phyloP scores from a whole-genome alignment of 1,139 yeast species.

The Schwanniomyces etchellsii region DNA sequence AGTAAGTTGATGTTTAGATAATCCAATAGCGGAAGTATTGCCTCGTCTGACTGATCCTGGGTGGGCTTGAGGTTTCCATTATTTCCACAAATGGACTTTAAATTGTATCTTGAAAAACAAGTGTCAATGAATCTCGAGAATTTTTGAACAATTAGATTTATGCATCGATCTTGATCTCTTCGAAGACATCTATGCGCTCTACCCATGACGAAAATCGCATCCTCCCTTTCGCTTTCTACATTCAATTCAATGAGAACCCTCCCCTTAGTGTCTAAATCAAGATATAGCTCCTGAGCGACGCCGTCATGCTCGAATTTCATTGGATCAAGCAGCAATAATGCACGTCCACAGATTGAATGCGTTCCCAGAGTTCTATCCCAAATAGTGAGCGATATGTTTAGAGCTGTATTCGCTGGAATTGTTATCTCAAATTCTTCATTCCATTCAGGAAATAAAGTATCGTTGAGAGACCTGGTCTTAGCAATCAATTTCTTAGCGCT shows the following conservation, averaged over 20 bases:
- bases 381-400: constrained; percentile 53
- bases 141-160: constrained; percentile 63
- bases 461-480: constrained; percentile 60
- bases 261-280: constrained; percentile 69
- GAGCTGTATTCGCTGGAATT: constrained; percentile 31
- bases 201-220: constrained; percentile 76
- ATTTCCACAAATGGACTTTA: constrained; percentile 49
- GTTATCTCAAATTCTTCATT: constrained; percentile 79
- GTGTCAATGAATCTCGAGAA: constrained; percentile 37
- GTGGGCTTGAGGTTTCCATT: constrained; percentile 43
- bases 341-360: constrained; percentile 68
- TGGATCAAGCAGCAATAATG: constrained; percentile 60
- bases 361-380: constrained; percentile 67
- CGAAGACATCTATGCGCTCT: constrained; percentile 62
- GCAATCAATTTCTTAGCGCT: constrained; percentile 55
- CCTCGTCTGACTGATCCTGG: constrained; percentile 55
- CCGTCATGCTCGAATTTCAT: constrained; percentile 63
- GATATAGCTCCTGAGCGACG: constrained; percentile 53
- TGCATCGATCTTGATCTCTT: constrained; percentile 59
- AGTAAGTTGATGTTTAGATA: constrained; percentile 67
- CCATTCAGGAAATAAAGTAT: constrained; percentile 74
- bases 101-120: constrained; percentile 39
- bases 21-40: constrained; percentile 70
- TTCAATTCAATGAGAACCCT: constrained; percentile 58
- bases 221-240: constrained; percentile 72